Percentiles rank a stretch among this genome's conserved stretches.
These are phyloP conservation scores for Arthrobotrys megalospora DNA, from an alignment of 2,329 filamentous ascomycete species.

Conservation along the genomic window DNA sequence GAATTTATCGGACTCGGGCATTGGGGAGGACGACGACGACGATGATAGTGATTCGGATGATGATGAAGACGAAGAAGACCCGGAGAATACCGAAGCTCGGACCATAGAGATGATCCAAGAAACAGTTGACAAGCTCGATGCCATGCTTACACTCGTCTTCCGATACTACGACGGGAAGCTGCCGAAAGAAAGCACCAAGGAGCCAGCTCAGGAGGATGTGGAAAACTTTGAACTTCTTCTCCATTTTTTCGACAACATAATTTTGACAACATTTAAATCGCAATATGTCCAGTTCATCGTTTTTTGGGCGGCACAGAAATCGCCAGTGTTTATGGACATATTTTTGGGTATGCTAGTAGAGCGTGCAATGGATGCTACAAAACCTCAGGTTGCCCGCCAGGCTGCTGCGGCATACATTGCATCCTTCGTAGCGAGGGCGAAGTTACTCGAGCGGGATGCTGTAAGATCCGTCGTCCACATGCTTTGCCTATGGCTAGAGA, in stretches of 20 bases:
- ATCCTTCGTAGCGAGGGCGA: constrained; percentile 92
- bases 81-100: constrained; percentile 69
- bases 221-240: constrained; percentile 84
- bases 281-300: constrained; percentile 95
- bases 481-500: constrained; percentile 82
- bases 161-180: constrained; percentile 83
- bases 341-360: constrained; percentile 85
- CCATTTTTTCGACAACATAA: constrained; percentile 86
- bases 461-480: constrained; percentile 87
- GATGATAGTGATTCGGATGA: constrained; percentile 79
- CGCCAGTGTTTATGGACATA: constrained; percentile 81
- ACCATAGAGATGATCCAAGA: constrained; percentile 81
- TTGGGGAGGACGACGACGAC: constrained; percentile 65
- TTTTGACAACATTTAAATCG: constrained; percentile 91
- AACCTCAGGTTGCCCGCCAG: constrained; percentile 81
- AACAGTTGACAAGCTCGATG: constrained; percentile 91
- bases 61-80: constrained; percentile 74
- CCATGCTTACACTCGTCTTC: constrained; percentile 89
- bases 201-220: constrained; percentile 78
- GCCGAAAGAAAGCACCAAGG: constrained; percentile 65
- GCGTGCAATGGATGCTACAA: constrained; percentile 78
- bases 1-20: constrained; percentile 47
- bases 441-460: constrained; percentile 80
- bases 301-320: constrained; percentile 92
- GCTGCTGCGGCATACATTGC: constrained; percentile 92